Conservation (phyloP, 1,284 basidiomycete species). For the Austroboletus niveus region DNA sequence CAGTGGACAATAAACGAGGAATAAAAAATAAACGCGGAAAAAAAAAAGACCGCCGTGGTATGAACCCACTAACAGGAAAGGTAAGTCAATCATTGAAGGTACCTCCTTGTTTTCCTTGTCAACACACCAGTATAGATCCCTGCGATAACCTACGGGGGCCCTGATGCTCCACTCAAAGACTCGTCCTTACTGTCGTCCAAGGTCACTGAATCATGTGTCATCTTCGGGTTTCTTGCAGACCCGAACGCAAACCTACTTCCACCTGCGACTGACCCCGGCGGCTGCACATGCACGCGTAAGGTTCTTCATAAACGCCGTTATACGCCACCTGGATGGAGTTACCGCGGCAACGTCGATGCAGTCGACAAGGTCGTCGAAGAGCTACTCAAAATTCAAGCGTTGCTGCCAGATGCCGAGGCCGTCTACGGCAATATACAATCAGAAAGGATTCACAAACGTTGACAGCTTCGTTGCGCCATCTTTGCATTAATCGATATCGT, state of each 20-base stretch:
- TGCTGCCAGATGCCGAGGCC: slow-evolving; percentile 26
- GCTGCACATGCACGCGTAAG: slow-evolving; percentile 54
- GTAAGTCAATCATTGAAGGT: background rate
- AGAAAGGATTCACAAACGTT: slow-evolving; percentile 45
- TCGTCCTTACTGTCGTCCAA: slow-evolving; percentile 58
- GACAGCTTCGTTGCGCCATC: slow-evolving; percentile 50
- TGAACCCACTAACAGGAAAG: slow-evolving; percentile 15
- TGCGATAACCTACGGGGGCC: background rate
- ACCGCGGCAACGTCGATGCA: background rate
- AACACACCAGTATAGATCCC: background rate
- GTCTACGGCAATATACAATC: no score
- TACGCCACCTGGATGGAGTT: slow-evolving; percentile 24
- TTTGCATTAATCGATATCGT: slow-evolving; percentile 37
- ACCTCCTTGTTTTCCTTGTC: background rate
- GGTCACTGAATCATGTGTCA: slow-evolving; percentile 59
- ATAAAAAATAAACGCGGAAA: no score
- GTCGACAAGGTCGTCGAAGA: slow-evolving; percentile 12
- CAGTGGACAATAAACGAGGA: no score
- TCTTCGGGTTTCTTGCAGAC: slow-evolving; percentile 64
- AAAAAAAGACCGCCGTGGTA: no score
- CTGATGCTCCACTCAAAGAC: slow-evolving; percentile 41
- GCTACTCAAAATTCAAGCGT: slow-evolving; percentile 32
- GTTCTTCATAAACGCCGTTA: slow-evolving; percentile 55
- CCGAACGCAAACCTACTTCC: slow-evolving; percentile 49
- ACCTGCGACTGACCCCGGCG: slow-evolving; percentile 41